These are phyloP conservation scores for Licmophora abbreviata DNA, from an alignment of 108 stramenopile genomes.

Conservation along the genomic window DNA sequence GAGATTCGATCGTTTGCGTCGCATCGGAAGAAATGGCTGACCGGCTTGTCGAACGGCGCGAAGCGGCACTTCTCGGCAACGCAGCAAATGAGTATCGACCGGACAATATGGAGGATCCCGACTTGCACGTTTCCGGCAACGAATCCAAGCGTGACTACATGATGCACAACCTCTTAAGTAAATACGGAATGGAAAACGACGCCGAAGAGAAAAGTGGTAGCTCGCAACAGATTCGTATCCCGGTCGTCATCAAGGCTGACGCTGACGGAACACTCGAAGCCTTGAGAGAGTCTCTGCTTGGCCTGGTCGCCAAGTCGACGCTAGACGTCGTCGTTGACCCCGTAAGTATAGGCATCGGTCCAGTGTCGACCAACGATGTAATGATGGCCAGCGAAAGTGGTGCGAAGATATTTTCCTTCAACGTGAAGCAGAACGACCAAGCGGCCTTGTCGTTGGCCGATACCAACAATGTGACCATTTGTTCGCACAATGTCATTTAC, in stretches of 20 bases:
- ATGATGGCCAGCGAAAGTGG: conserved; percentile 74
- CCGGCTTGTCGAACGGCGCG: conserved; percentile 46
- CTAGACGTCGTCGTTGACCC: conserved; percentile 62
- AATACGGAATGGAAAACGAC: conserved; percentile 28
- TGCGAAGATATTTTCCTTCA: conserved; percentile 69
- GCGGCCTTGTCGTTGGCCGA: conserved; percentile 43
- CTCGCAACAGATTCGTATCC: conserved; percentile 53
- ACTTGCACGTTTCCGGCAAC: conserved; percentile 16
- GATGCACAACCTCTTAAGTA: conserved; percentile 5
- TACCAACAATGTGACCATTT: conserved; percentile 39
- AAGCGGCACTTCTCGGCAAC: neutral
- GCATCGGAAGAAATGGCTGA: conserved; percentile 62
- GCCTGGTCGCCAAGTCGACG: conserved; percentile 46
- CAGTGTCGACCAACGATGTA: conserved; percentile 58
- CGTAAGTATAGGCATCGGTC: conserved; percentile 62
- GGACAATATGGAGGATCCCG: conserved; percentile 18
- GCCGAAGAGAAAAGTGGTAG: no score
- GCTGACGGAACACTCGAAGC: conserved; percentile 77
- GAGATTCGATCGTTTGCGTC: conserved; percentile 70
- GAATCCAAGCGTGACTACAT: conserved; percentile 5
- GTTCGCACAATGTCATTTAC: conserved; percentile 67
- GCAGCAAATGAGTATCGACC: conserved; percentile 1
- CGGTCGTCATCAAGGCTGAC: conserved; percentile 77
- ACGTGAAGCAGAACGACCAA: conserved; percentile 49
- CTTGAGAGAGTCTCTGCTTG: conserved; percentile 57